Base-by-base conservation (phyloP, 176 grass and related monocot genomes). In the Avena insularis region DNA sequence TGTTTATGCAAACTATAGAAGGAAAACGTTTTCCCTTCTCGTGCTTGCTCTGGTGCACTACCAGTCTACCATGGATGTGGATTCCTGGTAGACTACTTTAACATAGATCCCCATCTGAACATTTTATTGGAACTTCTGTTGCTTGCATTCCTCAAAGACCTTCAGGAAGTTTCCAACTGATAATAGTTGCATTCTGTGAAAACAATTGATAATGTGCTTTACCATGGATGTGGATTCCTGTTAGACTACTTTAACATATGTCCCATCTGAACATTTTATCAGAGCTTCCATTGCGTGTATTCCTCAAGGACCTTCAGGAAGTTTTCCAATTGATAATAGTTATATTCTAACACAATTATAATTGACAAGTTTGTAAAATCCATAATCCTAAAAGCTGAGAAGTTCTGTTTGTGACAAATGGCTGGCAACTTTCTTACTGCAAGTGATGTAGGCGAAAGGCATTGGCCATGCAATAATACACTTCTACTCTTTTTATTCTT, bases 31-130 rank as follows among this genome's bases (percentile, higher is more conserved):
- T 79, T 79, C 31, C 73, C 53, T 38, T 83, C 71, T 60, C 8
- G 50, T 70, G 73, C 49, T 60, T 77, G 51, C 82, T 83, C 62
- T 31, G 4, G 62, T 65, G 62, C 25, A 31, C 25, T 63, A 63
- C n/a, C n/a, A n/a, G n/a, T n/a, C n/a, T n/a, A n/a, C 60, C 21
- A 65, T 65, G 25, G 62, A 65, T 27, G 5, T 83, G 51, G 27
- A 78, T 72, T 47, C 19, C 69, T 72, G 0, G 1, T 71, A 45
- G 68, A n/a, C 1, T 71, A 45, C 68, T 71, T 20, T 40, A 70
- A 71, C 35, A 1, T n/a, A 71, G 8, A 5, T 8, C 36, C 64
- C n/a, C 57, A 59, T 33, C 50, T 38, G 50, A 77, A 69, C n/a
- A 2, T 77, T 59, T n/a, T 49, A 46, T 48, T 14, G 36, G 35